Base-by-base conservation (phyloP, 768 basidiomycete genomes). In the Mrakia frigida region DNA sequence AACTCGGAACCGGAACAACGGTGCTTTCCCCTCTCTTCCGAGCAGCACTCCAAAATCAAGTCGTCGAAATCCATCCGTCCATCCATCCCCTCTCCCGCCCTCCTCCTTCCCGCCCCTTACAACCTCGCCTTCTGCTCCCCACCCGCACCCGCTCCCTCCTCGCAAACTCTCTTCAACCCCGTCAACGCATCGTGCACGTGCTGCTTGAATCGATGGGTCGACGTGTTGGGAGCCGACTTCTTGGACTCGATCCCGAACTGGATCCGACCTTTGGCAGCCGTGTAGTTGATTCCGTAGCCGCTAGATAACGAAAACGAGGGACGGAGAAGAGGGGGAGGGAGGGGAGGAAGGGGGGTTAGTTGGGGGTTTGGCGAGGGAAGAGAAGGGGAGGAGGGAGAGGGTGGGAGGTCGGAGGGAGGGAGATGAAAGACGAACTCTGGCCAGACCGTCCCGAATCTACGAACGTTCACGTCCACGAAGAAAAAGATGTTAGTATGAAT, bases 221-320 rank as follows among this genome's bases (percentile, higher is more conserved):
- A 92, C 25, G 94, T 95, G 25, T 84, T 80, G 5, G 86, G 81
- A 77, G 86, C 88, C 7, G 91, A 90, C 77, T 86, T 84, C 82
- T 98, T 98, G 63, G 91, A 92, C 82, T 98, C 96, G 81, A 97
- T 89, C 2, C 96, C 94, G 84, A 97, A 94, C 83, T 94, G 95
- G 81, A 98, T 86, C 75, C 35, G 35, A 4, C 10, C 10, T 13
- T 39, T 39, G 25, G 65, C 37, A 6, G 65, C 65, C 0, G 65
- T 68, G 65, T 94, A 98, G 82, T 93, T 96, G 80, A 97, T 91
- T 1, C 95, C 94, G 85, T 95, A 96, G 13, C 95, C 95, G 37
- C 56, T 56, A 50, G 18, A 18, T 3, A 14, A 46, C 2, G 53
- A 56, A 3, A n/a, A 56, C 2, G 25, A 56, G n/a, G 53, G 53